These are phyloP conservation scores for Laetiporus sulphureus DNA, from an alignment of 1,284 basidiomycete genomes.

Conservation along the genomic window DNA sequence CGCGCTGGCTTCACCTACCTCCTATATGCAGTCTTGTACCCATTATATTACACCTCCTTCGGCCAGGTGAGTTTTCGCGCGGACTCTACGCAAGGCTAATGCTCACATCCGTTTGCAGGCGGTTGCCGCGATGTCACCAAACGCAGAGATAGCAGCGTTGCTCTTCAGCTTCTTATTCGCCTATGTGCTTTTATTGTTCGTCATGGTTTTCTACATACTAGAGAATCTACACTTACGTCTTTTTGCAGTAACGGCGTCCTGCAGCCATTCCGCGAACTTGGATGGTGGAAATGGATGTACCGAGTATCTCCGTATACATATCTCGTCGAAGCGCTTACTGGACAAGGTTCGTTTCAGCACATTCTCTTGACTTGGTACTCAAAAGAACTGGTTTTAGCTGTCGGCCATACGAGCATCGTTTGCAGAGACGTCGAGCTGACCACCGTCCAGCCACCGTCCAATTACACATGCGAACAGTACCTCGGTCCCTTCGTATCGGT, in stretches of 20 bases:
- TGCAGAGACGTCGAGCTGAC: conserved; percentile 39
- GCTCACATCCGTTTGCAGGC: conserved; percentile 33
- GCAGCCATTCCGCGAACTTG: conserved; percentile 57
- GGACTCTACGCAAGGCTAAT: neutral
- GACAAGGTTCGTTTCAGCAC: conserved; percentile 33
- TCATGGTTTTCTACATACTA: conserved; percentile 11
- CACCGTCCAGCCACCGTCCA: conserved; percentile 50
- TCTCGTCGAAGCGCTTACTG: conserved; percentile 51
- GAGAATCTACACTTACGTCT: conserved; percentile 6
- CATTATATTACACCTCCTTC: conserved; percentile 51
- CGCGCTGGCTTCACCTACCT: conserved; percentile 53
- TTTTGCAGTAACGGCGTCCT: conserved; percentile 50
- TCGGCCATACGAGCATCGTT: conserved; percentile 35
- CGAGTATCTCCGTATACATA: conserved; percentile 72
- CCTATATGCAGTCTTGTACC: conserved; percentile 42
- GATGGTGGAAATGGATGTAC: conserved; percentile 87
- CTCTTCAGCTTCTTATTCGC: conserved; percentile 59
- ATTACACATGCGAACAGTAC: conserved; percentile 57
- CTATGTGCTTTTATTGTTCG: conserved; percentile 60
- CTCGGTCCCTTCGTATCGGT: conserved; percentile 46
- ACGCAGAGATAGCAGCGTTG: conserved; percentile 57
- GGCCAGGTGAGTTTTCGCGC: conserved; percentile 27
- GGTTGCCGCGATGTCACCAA: conserved; percentile 61
- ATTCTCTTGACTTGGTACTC: neutral
- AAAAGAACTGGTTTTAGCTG: conserved; percentile 13